phyloP scores from a whole-genome alignment of 2,329 filamentous ascomycete species.

The Sarocladium strictum region DNA sequence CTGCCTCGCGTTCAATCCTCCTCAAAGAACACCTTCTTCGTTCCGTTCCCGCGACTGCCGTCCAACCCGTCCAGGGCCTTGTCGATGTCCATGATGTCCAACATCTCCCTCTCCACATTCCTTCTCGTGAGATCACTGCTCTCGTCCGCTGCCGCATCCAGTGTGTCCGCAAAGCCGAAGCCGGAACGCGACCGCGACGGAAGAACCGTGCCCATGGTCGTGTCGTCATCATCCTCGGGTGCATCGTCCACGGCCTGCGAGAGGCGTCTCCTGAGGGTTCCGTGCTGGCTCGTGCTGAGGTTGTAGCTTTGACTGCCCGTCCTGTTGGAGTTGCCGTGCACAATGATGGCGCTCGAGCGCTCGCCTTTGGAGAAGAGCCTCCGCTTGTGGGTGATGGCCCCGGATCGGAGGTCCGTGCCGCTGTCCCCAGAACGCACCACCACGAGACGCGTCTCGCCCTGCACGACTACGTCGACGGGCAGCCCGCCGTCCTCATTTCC shows the following conservation, averaged over 20 bases:
- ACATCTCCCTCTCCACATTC: slow-evolving; percentile 53
- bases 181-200: slow-evolving; percentile 27
- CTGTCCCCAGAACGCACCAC: slow-evolving; percentile 49
- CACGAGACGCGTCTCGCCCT: slow-evolving; percentile 50
- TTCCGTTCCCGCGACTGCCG: slow-evolving; percentile 37
- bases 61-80: slow-evolving; percentile 52
- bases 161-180: slow-evolving; percentile 44
- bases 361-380: slow-evolving; percentile 31
- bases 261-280: slow-evolving; percentile 23
- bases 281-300: slow-evolving; percentile 39
- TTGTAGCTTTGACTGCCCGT: slow-evolving; percentile 40
- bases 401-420: slow-evolving; percentile 36
- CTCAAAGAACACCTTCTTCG: slow-evolving; percentile 48
- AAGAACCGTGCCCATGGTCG: slow-evolving; percentile 10
- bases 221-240: neutral
- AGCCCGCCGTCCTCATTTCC: slow-evolving; percentile 33
- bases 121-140: slow-evolving; percentile 42
- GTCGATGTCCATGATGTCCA: slow-evolving; percentile 63
- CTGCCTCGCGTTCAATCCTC: slow-evolving; percentile 22
- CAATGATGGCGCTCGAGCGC: slow-evolving; percentile 47
- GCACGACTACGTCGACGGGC: slow-evolving; percentile 47
- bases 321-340: slow-evolving; percentile 39
- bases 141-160: slow-evolving; percentile 48
- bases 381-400: slow-evolving; percentile 28
- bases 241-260: neutral